These are phyloP conservation scores for Tricholoma saponaceum DNA, from an alignment of 768 basidiomycete species.

Conservation along the genomic window DNA sequence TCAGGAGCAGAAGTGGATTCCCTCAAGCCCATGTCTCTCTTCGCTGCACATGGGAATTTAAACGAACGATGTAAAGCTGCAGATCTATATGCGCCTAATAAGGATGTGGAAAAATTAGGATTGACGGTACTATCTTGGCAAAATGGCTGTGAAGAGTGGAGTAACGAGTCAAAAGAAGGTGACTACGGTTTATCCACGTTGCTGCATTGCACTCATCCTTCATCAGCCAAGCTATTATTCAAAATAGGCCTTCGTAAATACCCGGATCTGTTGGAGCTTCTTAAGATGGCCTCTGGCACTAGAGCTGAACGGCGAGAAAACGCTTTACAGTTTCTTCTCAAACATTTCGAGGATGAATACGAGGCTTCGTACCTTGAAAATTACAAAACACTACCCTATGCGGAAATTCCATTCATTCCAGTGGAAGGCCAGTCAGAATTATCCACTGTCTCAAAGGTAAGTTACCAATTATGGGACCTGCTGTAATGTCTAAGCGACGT, in stretches of 20 bases:
- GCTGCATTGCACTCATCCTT: background rate
- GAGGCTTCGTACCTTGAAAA: background rate
- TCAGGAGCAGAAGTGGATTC: background rate
- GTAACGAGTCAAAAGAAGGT: background rate
- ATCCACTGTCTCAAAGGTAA: background rate
- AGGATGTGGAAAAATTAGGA: background rate
- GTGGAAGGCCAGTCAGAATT: background rate
- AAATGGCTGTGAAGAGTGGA: background rate
- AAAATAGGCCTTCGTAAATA: background rate
- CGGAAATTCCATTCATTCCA: background rate
- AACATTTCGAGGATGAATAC: background rate
- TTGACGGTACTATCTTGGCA: background rate
- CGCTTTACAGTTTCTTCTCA: background rate
- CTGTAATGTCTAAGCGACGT: background rate
- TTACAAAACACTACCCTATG: background rate
- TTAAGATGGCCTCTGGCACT: background rate
- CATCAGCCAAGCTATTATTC: background rate
- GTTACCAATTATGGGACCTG: background rate
- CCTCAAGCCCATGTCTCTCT: background rate
- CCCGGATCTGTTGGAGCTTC: background rate
- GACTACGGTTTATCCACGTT: background rate
- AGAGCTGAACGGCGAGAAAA: background rate
- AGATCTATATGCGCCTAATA: background rate
- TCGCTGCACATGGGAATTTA: background rate
- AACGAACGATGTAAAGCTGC: background rate